Percentiles rank a stretch among this genome's conserved stretches.
phyloP scores from a whole-genome alignment of 768 basidiomycete species.

The Fibroporia radiculosa region DNA sequence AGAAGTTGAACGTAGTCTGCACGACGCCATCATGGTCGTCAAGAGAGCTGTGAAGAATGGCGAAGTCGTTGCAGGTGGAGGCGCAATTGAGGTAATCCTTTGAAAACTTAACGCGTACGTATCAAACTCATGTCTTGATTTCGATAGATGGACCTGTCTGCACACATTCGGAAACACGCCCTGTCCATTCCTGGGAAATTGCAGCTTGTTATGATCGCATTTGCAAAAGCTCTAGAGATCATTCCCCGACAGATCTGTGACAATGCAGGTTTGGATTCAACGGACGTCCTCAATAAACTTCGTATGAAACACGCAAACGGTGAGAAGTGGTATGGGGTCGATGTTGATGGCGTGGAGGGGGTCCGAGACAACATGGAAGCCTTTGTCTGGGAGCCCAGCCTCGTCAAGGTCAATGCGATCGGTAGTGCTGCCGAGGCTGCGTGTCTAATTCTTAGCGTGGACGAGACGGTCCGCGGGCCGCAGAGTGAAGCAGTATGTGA shows the following conservation, averaged over 20 bases:
- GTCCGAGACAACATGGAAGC: constrained; percentile 95
- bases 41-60: constrained; percentile 94
- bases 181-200: constrained; percentile 92
- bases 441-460: constrained; percentile 90
- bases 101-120: not conserved
- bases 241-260: constrained; percentile 98
- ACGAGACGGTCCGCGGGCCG: constrained; percentile 95
- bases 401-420: constrained; percentile 94
- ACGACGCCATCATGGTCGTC: constrained; percentile 99
- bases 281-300: constrained; percentile 94
- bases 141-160: constrained; percentile 89
- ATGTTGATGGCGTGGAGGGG: constrained; percentile 83
- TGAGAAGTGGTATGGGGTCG: constrained; percentile 88
- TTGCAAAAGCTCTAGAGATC: constrained; percentile 94
- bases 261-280: constrained; percentile 96
- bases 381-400: constrained; percentile 97
- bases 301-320: constrained; percentile 92
- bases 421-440: constrained; percentile 95
- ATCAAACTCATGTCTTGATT: not conserved
- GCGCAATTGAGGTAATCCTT: constrained; percentile 88
- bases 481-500: constrained; percentile 81
- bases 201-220: constrained; percentile 89
- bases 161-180: constrained; percentile 86
- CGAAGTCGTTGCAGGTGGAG: constrained; percentile 95
- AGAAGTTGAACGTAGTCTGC: constrained; percentile 94